These are phyloP conservation scores for Lentinula guzmanii DNA, from an alignment of 768 basidiomycete genomes.

Conservation along the genomic window DNA sequence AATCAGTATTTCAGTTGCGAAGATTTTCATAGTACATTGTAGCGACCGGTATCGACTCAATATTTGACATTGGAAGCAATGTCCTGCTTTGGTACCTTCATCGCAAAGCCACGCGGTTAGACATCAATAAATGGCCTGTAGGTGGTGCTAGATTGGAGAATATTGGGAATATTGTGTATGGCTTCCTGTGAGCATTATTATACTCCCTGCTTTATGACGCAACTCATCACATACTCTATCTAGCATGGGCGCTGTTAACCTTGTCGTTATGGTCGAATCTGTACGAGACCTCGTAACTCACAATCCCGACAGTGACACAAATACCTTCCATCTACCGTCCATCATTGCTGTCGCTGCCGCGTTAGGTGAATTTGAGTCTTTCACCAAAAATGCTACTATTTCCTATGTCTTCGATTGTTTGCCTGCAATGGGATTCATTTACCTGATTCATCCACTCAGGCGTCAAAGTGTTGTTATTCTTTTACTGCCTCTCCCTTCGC, in stretches of 20 bases:
- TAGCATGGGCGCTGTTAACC: constrained; percentile 89
- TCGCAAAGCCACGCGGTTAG: constrained; percentile 61
- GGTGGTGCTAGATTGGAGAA: constrained; percentile 88
- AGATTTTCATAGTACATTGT: constrained; percentile 72
- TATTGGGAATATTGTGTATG: constrained; percentile 85
- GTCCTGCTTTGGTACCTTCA: constrained; percentile 78
- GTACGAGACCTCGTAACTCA: constrained; percentile 63
- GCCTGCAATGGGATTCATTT: neutral
- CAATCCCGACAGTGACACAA: constrained; percentile 37
- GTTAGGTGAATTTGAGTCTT: constrained; percentile 45
- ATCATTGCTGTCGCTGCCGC: constrained; percentile 81
- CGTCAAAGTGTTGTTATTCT: constrained; percentile 80
- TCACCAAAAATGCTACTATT: neutral
- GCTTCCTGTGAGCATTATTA: constrained; percentile 35
- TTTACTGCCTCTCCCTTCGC: constrained; percentile 80
- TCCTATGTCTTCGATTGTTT: neutral
- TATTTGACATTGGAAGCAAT: constrained; percentile 82
- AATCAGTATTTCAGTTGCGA: neutral
- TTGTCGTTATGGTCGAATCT: constrained; percentile 88
- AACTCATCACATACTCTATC: neutral
- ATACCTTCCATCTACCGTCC: constrained; percentile 72
- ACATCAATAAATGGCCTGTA: constrained; percentile 86
- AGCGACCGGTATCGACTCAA: constrained; percentile 85
- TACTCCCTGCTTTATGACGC: neutral
- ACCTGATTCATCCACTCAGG: constrained; percentile 32